Evolutionary conservation across 108 stramenopile species (phyloP), one percentile per base, ranked within the genome.

Genomic region (Skeletonema marinoi): DNA sequence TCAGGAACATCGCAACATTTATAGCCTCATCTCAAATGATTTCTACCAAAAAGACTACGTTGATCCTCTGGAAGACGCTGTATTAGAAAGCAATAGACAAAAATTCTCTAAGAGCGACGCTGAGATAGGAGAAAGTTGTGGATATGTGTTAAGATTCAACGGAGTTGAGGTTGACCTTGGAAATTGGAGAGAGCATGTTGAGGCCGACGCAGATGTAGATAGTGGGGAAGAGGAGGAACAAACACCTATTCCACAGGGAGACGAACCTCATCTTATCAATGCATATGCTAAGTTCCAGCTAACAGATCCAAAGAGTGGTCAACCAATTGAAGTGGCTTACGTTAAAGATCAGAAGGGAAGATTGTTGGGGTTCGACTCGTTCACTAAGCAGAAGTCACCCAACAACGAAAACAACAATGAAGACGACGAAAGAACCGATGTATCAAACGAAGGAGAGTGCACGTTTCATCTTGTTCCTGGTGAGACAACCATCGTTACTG

Each of bases 301-400:
- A 65, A 61, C 36, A 9, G 77, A 89, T 60, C 68, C 73, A 1
- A 64, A 75, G 9, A 67, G 48, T 5, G 85, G 86, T 14, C 38
- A 54, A 42, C 78, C 86, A 11, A 82, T 91, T 46, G 89, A 93
- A 68, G 83, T 92, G 68, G 94, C 94, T 16, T 95, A 91, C 77
- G 85, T 89, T 21, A 77, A 86, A 33, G 94, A 95, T 82, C 92
- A 95, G 70, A 69, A 86, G 19, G 92, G 92, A 13, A 69, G 75
- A 30, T 76, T 95, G 9, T 59, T 95, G 31, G 94, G 94, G 2
- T 93, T 91, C 80, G 84, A 88, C 31, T 89, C 75, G 8, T 85
- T 85, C 44, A 42, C 70, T 4, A 81, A 77, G 29, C 25, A 42
- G 19, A 62, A 77, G 10, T 56, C 54, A 56, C 1, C 25, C 10